Evolutionary conservation across 495 filamentous ascomycete species (phyloP).

Genomic region (Oidiodendron maius): DNA sequence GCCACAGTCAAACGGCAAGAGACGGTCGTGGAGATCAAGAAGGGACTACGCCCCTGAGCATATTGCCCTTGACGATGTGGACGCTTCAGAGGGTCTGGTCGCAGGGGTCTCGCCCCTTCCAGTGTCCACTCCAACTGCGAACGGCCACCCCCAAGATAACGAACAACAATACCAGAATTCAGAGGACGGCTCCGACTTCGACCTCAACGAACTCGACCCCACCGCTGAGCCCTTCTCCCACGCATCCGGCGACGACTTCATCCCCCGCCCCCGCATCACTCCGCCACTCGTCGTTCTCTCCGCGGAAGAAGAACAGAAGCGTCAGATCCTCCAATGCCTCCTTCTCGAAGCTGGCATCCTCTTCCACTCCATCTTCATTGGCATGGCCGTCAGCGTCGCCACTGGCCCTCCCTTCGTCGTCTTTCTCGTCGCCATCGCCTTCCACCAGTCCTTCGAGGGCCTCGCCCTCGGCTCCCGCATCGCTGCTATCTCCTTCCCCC

Average conservation of each 20-base stretch:
- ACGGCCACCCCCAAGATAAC: slow-evolving; percentile 23
- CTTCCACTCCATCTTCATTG: slow-evolving; percentile 85
- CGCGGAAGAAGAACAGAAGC: slow-evolving; percentile 42
- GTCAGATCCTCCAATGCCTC: slow-evolving; percentile 69
- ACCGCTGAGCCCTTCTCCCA: slow-evolving; percentile 9
- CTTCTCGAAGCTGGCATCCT: slow-evolving; percentile 81
- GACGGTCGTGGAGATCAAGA: too few relatives aligned
- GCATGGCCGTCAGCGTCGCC: slow-evolving; percentile 82
- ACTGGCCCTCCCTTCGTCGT: slow-evolving; percentile 72
- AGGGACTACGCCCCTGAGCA: too few relatives aligned
- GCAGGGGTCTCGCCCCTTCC: slow-evolving; percentile 42
- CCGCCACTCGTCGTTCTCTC: slow-evolving; percentile 9
- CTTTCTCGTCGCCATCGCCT: slow-evolving; percentile 73
- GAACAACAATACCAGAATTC: too few relatives aligned
- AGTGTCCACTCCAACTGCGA: slow-evolving; percentile 25
- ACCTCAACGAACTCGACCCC: slow-evolving; percentile 45
- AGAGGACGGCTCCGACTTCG: slow-evolving; percentile 44
- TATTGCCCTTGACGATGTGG: slow-evolving; percentile 36
- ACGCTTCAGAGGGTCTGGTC: slow-evolving; percentile 39
- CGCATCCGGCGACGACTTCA: slow-evolving; percentile 1
- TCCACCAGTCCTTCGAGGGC: slow-evolving; percentile 76
- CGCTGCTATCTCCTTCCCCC: slow-evolving; percentile 56
- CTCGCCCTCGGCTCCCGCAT: slow-evolving; percentile 70
- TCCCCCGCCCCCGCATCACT: not conserved
- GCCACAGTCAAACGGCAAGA: slow-evolving; percentile 5